A percentile compares a stretch with the other conserved stretches of the same genome.
These are phyloP conservation scores for Boechera stricta DNA, from an alignment of 345 rosid species.

Conservation along the genomic window DNA sequence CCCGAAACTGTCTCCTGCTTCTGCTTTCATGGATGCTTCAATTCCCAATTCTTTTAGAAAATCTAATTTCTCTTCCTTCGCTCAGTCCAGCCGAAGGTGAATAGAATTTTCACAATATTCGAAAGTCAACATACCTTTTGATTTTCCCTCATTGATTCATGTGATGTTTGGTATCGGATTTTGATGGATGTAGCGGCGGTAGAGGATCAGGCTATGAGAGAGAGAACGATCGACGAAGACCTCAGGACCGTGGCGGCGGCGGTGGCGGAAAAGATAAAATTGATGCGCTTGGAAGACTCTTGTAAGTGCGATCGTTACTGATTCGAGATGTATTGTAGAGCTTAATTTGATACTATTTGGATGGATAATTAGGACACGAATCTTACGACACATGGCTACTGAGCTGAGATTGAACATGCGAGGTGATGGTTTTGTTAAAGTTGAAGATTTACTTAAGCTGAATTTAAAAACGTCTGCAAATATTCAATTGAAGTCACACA, in stretches of 20 bases:
- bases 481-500: conserved; percentile 68
- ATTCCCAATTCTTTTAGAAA: conserved; percentile 20
- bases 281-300: conserved; percentile 86
- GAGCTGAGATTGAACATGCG: conserved; percentile 75
- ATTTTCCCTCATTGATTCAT: background rate
- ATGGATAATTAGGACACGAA: conserved; percentile 59
- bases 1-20: conserved; percentile 2
- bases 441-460: conserved; percentile 69
- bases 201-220: conserved; percentile 56
- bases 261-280: conserved; percentile 62
- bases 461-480: conserved; percentile 75
- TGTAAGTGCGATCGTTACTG: conserved; percentile 57
- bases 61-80: conserved; percentile 48
- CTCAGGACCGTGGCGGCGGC: conserved; percentile 57
- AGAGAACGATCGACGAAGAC: conserved; percentile 50
- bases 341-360: background rate
- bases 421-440: conserved; percentile 83
- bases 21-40: conserved; percentile 38
- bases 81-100: conserved; percentile 56
- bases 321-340: background rate
- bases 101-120: background rate
- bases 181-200: conserved; percentile 47
- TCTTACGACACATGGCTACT: conserved; percentile 80
- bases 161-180: conserved; percentile 7
- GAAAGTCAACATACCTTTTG: background rate